phyloP scores from a whole-genome alignment of 73 alveolate genomes.

The Tetrahymena elliotti region DNA sequence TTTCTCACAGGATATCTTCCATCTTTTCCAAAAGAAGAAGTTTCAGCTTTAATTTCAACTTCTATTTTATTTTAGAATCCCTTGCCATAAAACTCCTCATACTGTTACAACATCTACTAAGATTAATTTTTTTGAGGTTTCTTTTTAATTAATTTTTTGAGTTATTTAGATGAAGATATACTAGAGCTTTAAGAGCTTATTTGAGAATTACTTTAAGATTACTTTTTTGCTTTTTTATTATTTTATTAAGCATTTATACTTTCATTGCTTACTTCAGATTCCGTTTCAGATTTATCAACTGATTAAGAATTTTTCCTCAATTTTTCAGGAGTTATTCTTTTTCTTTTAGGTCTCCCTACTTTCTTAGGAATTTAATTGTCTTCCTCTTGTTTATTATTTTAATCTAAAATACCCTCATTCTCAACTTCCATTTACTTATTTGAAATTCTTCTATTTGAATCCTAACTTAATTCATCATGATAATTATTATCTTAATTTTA shows the following conservation, averaged over 20 bases:
- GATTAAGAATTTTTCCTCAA: neutral
- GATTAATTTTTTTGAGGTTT: neutral
- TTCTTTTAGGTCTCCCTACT: neutral
- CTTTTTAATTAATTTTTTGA: neutral
- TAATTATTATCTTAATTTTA: no score
- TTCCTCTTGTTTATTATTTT: neutral
- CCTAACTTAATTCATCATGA: neutral
- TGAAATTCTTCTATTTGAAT: neutral
- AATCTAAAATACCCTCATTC: neutral
- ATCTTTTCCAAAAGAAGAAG: neutral
- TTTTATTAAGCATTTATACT: neutral
- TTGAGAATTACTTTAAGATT: neutral
- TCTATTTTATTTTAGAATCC: neutral
- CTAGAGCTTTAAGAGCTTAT: neutral
- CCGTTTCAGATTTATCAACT: neutral
- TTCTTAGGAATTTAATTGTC: neutral
- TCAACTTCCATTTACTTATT: neutral
- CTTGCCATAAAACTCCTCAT: neutral
- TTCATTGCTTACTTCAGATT: neutral
- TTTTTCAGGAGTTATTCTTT: neutral
- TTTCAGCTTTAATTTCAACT: neutral
- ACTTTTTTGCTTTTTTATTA: neutral
- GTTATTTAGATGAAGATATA: neutral
- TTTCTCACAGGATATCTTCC: neutral
- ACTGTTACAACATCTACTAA: neutral